Evolutionary conservation across 2,329 filamentous ascomycete species (phyloP).

Genomic region (Pseudopyrenochaeta lycopersici): DNA sequence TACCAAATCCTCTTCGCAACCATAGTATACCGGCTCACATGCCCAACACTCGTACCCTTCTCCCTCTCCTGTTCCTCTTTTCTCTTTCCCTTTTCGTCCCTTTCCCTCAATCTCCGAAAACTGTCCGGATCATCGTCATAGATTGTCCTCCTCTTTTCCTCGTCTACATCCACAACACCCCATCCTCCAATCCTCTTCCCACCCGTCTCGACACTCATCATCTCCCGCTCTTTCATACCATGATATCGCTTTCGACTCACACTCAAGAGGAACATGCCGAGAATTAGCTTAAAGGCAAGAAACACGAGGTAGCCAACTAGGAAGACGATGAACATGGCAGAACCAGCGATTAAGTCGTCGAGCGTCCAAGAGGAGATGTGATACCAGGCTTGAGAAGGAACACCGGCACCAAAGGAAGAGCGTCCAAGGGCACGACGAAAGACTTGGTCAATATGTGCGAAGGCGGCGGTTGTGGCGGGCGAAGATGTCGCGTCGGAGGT

Average conservation of each 20-base stretch:
- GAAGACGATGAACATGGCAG: conserved; percentile 88
- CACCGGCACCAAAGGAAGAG: conserved; percentile 66
- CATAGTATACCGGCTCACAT: conserved; percentile 88
- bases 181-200: conserved; percentile 82
- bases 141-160: conserved; percentile 85
- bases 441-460: conserved; percentile 80
- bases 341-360: conserved; percentile 76
- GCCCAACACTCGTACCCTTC: conserved; percentile 67
- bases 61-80: conserved; percentile 65
- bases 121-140: conserved; percentile 85
- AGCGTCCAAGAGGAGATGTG: conserved; percentile 61
- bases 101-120: conserved; percentile 66
- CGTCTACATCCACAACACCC: conserved; percentile 86
- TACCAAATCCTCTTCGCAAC: conserved; percentile 97
- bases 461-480: conserved; percentile 77
- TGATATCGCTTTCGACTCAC: conserved; percentile 82
- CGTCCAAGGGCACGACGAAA: conserved; percentile 80
- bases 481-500: conserved; percentile 67
- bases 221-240: conserved; percentile 77
- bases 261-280: conserved; percentile 86
- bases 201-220: conserved; percentile 66
- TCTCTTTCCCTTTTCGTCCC: conserved; percentile 69
- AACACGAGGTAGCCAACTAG: conserved; percentile 85
- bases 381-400: conserved; percentile 44
- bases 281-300: conserved; percentile 79